Percentiles rank a stretch among this genome's conserved stretches.
These are phyloP conservation scores for Suillus placidus DNA, from an alignment of 768 basidiomycete genomes.

Conservation along the genomic window DNA sequence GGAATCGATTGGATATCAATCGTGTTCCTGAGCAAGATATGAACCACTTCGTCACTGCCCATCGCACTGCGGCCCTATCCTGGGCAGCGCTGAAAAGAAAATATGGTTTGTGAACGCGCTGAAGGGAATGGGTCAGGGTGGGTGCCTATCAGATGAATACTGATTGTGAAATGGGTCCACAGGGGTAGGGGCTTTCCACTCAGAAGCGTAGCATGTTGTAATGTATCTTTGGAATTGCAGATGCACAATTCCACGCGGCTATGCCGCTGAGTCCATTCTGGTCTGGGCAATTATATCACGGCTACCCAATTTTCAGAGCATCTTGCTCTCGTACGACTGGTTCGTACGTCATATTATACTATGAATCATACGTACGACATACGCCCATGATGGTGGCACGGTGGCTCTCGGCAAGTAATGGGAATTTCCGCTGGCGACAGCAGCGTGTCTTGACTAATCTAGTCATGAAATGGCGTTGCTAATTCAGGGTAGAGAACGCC, in stretches of 20 bases:
- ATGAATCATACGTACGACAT: background rate
- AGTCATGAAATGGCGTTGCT: background rate
- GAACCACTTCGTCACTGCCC: slow-evolving; percentile 67
- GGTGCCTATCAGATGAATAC: slow-evolving; percentile 35
- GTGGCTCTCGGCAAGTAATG: background rate
- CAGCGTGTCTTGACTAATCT: background rate
- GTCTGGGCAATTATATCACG: background rate
- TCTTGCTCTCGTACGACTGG: background rate
- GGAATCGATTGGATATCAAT: slow-evolving; percentile 84
- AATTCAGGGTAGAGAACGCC: background rate
- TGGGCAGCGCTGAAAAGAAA: slow-evolving; percentile 78
- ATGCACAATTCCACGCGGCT: slow-evolving; percentile 5
- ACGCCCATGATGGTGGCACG: background rate
- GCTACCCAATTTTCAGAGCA: background rate
- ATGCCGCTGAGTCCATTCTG: slow-evolving; percentile 7
- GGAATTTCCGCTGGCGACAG: background rate
- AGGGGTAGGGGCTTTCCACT: slow-evolving; percentile 17
- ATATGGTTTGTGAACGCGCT: slow-evolving; percentile 55
- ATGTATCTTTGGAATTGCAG: background rate
- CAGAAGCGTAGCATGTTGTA: slow-evolving; percentile 4
- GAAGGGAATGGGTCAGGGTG: slow-evolving; percentile 12
- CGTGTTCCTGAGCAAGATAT: slow-evolving; percentile 86
- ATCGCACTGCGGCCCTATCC: slow-evolving; percentile 63
- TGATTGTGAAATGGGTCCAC: slow-evolving; percentile 20
- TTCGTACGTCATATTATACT: slow-evolving; percentile 2